Conservation (phyloP, 2,329 filamentous ascomycete genomes). For the Tolypocladium ovalisporum region DNA sequence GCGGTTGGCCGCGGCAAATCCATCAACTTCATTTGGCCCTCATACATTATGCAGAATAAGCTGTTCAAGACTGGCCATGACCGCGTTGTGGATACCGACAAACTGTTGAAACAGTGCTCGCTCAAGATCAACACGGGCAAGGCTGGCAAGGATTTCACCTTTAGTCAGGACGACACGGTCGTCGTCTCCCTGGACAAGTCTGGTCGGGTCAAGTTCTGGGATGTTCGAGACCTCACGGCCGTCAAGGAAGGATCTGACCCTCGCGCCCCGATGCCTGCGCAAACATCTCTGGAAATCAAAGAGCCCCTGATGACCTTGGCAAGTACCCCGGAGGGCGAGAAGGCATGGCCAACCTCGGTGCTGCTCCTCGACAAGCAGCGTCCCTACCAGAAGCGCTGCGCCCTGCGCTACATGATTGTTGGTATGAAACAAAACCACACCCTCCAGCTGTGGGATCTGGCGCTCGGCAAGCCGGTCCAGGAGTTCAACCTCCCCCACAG, state of each 20-base stretch:
- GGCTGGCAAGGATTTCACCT: conserved; percentile 95
- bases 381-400: conserved; percentile 80
- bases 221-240: conserved; percentile 68
- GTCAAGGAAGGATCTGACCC: conserved; percentile 39
- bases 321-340: conserved; percentile 78
- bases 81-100: conserved; percentile 73
- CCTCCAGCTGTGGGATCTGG: conserved; percentile 95
- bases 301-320: conserved; percentile 78
- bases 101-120: conserved; percentile 74
- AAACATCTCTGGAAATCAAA: conserved; percentile 63
- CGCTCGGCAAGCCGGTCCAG: conserved; percentile 87
- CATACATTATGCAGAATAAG: conserved; percentile 50
- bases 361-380: conserved; percentile 93
- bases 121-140: conserved; percentile 95
- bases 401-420: conserved; percentile 89
- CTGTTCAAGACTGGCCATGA: conserved; percentile 54
- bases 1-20: conserved; percentile 92
- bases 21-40: conserved; percentile 77
- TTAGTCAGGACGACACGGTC: conserved; percentile 90
- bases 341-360: conserved; percentile 94
- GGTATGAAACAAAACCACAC: conserved; percentile 99
- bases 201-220: conserved; percentile 95
- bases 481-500: conserved; percentile 94
- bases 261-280: conserved; percentile 39
- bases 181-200: conserved; percentile 96